Evolutionary conservation across 129 eudicot genomes (phyloP).

Genomic region (Escallonia rubra): DNA sequence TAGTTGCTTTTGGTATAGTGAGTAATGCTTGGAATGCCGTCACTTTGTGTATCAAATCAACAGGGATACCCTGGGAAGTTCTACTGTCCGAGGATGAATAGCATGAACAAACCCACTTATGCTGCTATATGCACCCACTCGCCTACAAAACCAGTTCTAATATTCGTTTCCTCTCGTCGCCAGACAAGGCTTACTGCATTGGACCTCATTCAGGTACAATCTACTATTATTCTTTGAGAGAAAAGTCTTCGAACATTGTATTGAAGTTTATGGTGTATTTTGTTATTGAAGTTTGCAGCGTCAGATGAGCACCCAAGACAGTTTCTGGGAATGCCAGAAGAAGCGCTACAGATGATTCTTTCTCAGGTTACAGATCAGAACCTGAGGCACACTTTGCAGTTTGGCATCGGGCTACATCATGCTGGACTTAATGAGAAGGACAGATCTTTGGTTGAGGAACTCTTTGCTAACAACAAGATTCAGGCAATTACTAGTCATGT

Average conservation of each 20-base stretch:
- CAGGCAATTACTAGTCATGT: conserved; percentile 39
- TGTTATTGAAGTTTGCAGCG: conserved; percentile 72
- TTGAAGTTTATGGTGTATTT: conserved; percentile 6
- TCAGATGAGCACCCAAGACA: conserved; percentile 91
- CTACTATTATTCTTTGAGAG: neutral
- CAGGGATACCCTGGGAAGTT: conserved; percentile 99
- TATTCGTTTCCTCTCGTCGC: conserved; percentile 96
- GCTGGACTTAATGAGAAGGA: conserved; percentile 96
- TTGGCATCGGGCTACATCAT: conserved; percentile 96
- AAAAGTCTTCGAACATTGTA: neutral
- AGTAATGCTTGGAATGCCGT: neutral
- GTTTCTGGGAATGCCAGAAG: conserved; percentile 80
- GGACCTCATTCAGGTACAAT: conserved; percentile 88
- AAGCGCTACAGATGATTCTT: conserved; percentile 80
- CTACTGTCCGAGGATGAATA: conserved; percentile 98
- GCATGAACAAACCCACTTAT: conserved; percentile 97
- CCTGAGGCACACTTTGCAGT: conserved; percentile 89
- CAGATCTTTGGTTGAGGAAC: conserved; percentile 94
- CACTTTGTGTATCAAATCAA: conserved; percentile 2
- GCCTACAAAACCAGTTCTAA: conserved; percentile 91
- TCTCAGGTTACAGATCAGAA: conserved; percentile 96
- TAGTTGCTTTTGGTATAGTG: too few relatives aligned
- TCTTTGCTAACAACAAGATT: conserved; percentile 95
- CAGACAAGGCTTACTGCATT: conserved; percentile 97
- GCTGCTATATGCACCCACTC: conserved; percentile 98